Percentiles rank a stretch among this genome's conserved stretches.
Evolutionary conservation across 2,329 filamentous ascomycete species (phyloP).

Genomic region (Byssoonygena ceratinophila): DNA sequence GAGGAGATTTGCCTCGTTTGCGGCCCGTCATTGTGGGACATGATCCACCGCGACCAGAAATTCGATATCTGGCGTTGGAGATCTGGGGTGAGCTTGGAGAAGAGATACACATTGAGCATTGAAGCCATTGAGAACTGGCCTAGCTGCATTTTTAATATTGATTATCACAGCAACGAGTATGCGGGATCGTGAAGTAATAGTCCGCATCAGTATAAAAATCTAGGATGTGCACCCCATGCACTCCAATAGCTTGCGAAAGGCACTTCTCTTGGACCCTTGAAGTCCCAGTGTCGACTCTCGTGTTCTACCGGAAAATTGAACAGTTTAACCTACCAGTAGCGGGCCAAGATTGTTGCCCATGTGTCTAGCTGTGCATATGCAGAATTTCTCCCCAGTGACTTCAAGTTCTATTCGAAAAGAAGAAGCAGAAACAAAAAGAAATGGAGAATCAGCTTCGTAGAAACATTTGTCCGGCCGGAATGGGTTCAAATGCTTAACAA

Average conservation of each 20-base stretch:
- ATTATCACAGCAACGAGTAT: background rate
- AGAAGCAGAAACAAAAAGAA: too few species aligned
- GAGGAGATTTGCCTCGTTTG: background rate
- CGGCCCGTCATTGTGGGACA: slow-evolving; percentile 3
- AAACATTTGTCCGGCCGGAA: too few species aligned
- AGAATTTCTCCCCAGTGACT: too few species aligned
- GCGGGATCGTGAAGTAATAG: too few species aligned
- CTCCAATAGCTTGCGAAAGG: background rate
- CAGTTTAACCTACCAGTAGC: too few species aligned
- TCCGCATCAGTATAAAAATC: too few species aligned
- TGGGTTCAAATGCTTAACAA: too few species aligned
- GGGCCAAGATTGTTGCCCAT: too few species aligned
- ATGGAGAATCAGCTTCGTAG: too few species aligned
- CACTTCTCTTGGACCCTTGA: background rate
- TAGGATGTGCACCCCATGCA: background rate
- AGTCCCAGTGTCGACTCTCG: background rate
- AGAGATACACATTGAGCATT: background rate
- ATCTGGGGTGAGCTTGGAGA: background rate
- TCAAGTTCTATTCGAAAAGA: too few species aligned
- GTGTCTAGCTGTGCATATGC: too few species aligned
- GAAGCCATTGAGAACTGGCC: background rate
- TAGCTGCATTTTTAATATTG: background rate
- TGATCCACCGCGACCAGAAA: background rate
- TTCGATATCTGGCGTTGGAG: background rate
- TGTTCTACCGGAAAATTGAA: too few species aligned